phyloP scores from a whole-genome alignment of 352 stramenopile species.

The Pythium phragmiticola region DNA sequence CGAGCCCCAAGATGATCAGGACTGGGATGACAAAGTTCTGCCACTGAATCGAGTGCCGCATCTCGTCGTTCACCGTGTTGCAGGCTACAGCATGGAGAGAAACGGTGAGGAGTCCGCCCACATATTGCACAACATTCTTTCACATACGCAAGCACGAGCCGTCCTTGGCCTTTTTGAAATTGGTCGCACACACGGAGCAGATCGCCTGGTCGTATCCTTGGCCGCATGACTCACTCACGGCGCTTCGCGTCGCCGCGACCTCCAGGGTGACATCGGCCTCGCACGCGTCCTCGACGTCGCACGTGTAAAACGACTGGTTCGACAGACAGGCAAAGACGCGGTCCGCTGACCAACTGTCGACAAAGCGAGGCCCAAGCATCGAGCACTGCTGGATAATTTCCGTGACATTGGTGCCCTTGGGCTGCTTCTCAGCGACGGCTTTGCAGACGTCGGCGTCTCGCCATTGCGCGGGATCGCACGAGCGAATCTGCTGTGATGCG shows the following conservation, averaged over 20 bases:
- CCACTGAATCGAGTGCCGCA: conserved; percentile 53
- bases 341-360: conserved; percentile 55
- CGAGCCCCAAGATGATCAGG: conserved; percentile 36
- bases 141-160: conserved; percentile 60
- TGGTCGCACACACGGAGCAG: conserved; percentile 59
- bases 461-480: conserved; percentile 42
- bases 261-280: conserved; percentile 50
- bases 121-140: too few species aligned
- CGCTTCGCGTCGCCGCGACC: conserved; percentile 8
- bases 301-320: conserved; percentile 56
- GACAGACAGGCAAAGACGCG: conserved; percentile 64
- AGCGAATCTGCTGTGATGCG: conserved; percentile 34
- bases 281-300: conserved; percentile 56
- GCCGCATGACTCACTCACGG: conserved; percentile 38
- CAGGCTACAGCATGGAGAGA: conserved; percentile 38
- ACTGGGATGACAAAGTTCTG: conserved; percentile 77
- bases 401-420: conserved; percentile 19
- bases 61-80: conserved; percentile 44
- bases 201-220: conserved; percentile 57
- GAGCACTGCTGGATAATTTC: conserved; percentile 48
- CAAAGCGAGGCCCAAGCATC: conserved; percentile 29
- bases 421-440: conserved; percentile 20
- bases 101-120: background rate
- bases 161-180: conserved; percentile 56
- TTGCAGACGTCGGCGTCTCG: conserved; percentile 52